A percentile compares a stretch with the other conserved stretches of the same genome.
Evolutionary conservation across 768 basidiomycete species (phyloP).

Genomic region (Tylopilus intermedius): DNA sequence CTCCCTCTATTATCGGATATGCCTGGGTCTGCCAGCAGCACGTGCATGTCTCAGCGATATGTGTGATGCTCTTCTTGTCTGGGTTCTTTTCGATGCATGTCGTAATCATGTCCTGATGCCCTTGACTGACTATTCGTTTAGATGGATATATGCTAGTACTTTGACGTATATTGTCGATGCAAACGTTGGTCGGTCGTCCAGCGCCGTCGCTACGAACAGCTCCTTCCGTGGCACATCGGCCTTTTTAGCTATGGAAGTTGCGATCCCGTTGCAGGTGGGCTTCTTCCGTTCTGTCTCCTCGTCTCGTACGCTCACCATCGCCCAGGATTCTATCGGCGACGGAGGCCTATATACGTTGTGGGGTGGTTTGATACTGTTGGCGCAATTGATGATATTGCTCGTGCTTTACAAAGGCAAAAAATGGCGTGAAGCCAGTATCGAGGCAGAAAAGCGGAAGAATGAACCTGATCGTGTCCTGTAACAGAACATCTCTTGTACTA

Average conservation of each 20-base stretch:
- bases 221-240: constrained; percentile 68
- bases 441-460: constrained; percentile 31
- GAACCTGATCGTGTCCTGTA: neutral
- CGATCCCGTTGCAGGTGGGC: constrained; percentile 60
- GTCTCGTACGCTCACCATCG: neutral
- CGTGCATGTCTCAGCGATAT: constrained; percentile 63
- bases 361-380: constrained; percentile 50
- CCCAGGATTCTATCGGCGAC: constrained; percentile 67
- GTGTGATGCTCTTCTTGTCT: constrained; percentile 66
- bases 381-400: constrained; percentile 52
- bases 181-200: constrained; percentile 75
- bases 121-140: constrained; percentile 15
- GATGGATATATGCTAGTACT: constrained; percentile 63
- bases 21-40: constrained; percentile 71
- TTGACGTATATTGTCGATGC: constrained; percentile 87
- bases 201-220: constrained; percentile 72
- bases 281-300: neutral
- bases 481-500: too few species aligned
- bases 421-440: constrained; percentile 55
- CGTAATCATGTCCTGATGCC: neutral
- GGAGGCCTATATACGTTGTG: constrained; percentile 76
- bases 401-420: constrained; percentile 55
- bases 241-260: constrained; percentile 68
- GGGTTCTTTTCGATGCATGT: constrained; percentile 75
- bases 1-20: constrained; percentile 61